Conservation (phyloP, 148 eudicot genomes). For the Rhododendron henanense region DNA sequence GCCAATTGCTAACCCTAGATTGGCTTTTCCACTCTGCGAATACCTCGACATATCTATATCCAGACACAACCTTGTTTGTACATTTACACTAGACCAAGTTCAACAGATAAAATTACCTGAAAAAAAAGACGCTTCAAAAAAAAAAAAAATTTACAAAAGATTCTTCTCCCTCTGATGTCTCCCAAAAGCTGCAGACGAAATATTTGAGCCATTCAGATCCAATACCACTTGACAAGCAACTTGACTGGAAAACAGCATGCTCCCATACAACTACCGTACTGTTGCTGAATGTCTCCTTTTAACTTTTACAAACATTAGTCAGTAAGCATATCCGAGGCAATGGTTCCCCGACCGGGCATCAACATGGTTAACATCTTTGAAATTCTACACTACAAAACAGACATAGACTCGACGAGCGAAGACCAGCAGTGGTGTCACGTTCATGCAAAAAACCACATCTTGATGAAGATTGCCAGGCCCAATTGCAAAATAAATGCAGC, state of each 20-base stretch:
- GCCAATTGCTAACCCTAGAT: too few relatives aligned
- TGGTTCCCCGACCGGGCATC: background rate
- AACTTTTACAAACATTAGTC: background rate
- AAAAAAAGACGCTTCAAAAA: background rate
- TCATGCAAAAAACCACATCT: constrained; percentile 79
- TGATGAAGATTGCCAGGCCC: constrained; percentile 78
- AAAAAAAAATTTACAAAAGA: background rate
- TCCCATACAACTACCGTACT: background rate
- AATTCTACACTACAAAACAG: background rate
- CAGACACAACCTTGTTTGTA: background rate
- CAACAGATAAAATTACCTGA: background rate
- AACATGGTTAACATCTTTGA: background rate
- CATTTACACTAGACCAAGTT: background rate
- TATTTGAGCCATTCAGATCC: background rate
- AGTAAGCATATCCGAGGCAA: background rate
- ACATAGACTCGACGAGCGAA: background rate
- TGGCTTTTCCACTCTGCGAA: background rate
- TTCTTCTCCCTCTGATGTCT: background rate
- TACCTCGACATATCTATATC: background rate
- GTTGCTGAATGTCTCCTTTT: background rate
- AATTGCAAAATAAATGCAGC: constrained; percentile 81
- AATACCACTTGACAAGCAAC: background rate
- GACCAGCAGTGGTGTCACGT: background rate
- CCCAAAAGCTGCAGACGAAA: background rate
- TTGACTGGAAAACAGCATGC: background rate